Base-by-base conservation (phyloP, 768 basidiomycete genomes). In the Hypholoma sublateritium region DNA sequence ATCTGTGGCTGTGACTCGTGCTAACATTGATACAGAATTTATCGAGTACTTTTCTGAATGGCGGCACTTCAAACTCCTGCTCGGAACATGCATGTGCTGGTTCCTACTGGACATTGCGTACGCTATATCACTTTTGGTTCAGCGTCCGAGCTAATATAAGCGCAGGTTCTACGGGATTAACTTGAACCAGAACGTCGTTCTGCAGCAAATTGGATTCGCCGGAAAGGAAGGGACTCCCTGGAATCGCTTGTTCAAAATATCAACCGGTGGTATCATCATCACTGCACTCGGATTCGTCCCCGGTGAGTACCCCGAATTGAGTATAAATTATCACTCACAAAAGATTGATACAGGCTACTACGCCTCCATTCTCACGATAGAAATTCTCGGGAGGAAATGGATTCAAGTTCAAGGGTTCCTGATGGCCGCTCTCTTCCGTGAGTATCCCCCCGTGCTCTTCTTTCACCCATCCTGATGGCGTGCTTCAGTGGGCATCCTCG, bases 401-500 rank as follows among this genome's bases (percentile, higher is more conserved):
- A 90, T 92, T 59, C 90, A 92, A 64, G 73, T 90, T 19, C 82
- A 86, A 65, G 90, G 90, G 2, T 91, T 91, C 79, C 63, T 89
- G 36, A 64, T 86, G 62, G 75, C 84, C n/a, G 86, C 84, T 0
- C 70, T 91, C 0, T 88, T 90, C 74, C 70, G 86, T 88, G 53
- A 51, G 77, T 47, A 22, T 43, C 5, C 37, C 14, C 62, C 4
- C 42, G n/a, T 50, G 24, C 7, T 5, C 46, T 8, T n/a, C 7
- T 47, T 34, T 24, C 21, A 12, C 5, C 16, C 1, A 34, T 41
- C 11, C 7, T 39, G 3, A 5, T 35, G 5, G 28, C 16, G 44
- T 24, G 1, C 8, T 35, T 19, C 49, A 87, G 86, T 89, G 65
- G 87, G 67, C 14, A 84, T 92, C 59, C 74, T 91, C 37, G 89